Conservation (phyloP, 768 basidiomycete genomes). For the Suillus alpinus region DNA sequence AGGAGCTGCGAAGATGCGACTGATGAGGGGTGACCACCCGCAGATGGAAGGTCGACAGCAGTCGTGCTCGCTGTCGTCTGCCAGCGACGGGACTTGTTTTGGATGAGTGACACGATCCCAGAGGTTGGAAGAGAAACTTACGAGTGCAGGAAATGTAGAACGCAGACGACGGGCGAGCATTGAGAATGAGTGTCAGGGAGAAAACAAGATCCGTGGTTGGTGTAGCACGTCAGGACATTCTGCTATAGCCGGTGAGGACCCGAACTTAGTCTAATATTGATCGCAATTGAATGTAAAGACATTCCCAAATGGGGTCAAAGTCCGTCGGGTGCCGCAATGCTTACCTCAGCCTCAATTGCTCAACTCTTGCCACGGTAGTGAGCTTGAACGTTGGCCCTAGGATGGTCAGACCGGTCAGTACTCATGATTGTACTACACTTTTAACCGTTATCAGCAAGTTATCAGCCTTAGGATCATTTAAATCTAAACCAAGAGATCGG, state of each 20-base stretch:
- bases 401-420: too few species aligned
- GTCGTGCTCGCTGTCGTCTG: constrained; percentile 41
- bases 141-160: constrained; percentile 15
- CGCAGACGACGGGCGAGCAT: constrained; percentile 15
- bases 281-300: background rate
- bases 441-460: too few species aligned
- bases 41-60: constrained; percentile 60
- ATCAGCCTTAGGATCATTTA: too few species aligned
- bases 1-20: constrained; percentile 68
- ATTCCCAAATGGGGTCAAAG: background rate
- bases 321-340: background rate
- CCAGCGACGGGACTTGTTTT: constrained; percentile 36
- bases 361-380: too few species aligned
- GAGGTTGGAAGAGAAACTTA: constrained; percentile 9
- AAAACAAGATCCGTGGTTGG: constrained; percentile 27
- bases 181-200: constrained; percentile 18
- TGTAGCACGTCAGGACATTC: background rate
- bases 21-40: constrained; percentile 76
- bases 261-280: background rate
- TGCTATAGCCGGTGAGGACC: constrained; percentile 9
- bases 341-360: too few species aligned
- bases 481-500: too few species aligned
- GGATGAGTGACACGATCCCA: background rate
- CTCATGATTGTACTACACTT: too few species aligned
- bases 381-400: too few species aligned